phyloP scores from a whole-genome alignment of 106 monocot genomes.

The Triglochin maritima region DNA sequence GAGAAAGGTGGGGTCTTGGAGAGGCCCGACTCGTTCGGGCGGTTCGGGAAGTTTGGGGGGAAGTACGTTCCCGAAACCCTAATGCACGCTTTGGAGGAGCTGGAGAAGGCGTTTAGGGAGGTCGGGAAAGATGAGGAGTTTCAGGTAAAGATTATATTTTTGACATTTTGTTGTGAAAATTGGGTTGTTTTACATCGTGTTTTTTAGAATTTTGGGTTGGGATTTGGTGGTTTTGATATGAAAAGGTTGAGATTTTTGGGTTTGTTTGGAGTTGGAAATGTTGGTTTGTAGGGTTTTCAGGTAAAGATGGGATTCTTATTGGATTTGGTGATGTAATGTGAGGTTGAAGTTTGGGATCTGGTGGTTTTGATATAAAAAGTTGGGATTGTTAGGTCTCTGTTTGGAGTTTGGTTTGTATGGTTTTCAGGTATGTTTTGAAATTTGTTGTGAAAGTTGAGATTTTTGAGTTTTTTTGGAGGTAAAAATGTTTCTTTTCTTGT shows the following conservation, averaged over 20 bases:
- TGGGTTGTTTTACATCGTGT: not conserved
- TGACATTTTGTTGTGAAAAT: not conserved
- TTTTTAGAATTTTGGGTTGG: not conserved
- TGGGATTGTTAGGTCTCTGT: too few species aligned
- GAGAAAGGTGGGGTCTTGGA: not conserved
- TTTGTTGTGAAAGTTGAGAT: too few species aligned
- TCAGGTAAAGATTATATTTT: conserved; percentile 32
- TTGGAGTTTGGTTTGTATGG: not conserved
- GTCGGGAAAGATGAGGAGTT: conserved; percentile 44
- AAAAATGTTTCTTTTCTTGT: too few species aligned
- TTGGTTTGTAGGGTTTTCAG: not conserved
- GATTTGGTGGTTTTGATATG: not conserved
- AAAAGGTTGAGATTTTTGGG: too few species aligned
- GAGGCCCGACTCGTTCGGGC: conserved; percentile 63
- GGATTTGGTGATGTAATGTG: not conserved
- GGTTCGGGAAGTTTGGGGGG: conserved; percentile 78
- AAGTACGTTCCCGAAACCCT: conserved; percentile 94
- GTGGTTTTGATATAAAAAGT: not conserved
- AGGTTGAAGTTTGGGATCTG: not conserved
- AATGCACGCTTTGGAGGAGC: conserved; percentile 64
- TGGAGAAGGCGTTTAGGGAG: conserved; percentile 40
- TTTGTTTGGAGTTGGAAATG: too few species aligned
- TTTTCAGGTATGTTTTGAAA: not conserved
- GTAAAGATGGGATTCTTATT: not conserved
- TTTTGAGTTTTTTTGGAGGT: not conserved